Percentiles rank a stretch among this genome's conserved stretches.
phyloP scores from a whole-genome alignment of 176 grass and related monocot genomes.

The Cenchrus americanus region DNA sequence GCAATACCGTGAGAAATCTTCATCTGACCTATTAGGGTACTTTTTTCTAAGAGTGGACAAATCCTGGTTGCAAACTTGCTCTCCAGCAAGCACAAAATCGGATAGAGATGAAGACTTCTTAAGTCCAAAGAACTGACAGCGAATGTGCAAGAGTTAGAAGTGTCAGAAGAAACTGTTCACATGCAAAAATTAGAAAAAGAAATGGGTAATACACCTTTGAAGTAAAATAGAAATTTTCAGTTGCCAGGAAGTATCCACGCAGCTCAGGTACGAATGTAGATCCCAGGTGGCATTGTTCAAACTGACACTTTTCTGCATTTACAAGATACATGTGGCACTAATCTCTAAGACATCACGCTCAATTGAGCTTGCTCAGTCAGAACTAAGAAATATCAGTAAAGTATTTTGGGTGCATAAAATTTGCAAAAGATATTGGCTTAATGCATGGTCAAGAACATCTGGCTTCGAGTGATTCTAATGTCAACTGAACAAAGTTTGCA shows the following conservation, averaged over 20 bases:
- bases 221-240: constrained; percentile 98
- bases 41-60: constrained; percentile 59
- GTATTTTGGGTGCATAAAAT: background rate
- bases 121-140: constrained; percentile 80
- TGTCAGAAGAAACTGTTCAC: background rate
- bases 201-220: constrained; percentile 59
- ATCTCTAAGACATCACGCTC: constrained; percentile 8
- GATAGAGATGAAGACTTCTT: constrained; percentile 61
- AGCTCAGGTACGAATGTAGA: constrained; percentile 84
- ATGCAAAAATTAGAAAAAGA: background rate
- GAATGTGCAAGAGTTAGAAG: constrained; percentile 16
- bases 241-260: constrained; percentile 84
- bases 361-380: background rate
- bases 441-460: background rate
- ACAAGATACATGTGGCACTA: constrained; percentile 30
- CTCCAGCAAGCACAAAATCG: constrained; percentile 72
- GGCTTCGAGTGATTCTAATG: background rate
- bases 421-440: constrained; percentile 11
- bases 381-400: constrained; percentile 11
- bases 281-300: constrained; percentile 75
- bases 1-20: constrained; percentile 84
- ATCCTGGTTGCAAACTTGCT: constrained; percentile 78
- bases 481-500: constrained; percentile 1
- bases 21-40: constrained; percentile 60
- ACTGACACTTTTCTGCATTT: constrained; percentile 64